These are phyloP conservation scores for Phyllachora maydis DNA, from an alignment of 2,329 filamentous ascomycete species.

Conservation along the genomic window DNA sequence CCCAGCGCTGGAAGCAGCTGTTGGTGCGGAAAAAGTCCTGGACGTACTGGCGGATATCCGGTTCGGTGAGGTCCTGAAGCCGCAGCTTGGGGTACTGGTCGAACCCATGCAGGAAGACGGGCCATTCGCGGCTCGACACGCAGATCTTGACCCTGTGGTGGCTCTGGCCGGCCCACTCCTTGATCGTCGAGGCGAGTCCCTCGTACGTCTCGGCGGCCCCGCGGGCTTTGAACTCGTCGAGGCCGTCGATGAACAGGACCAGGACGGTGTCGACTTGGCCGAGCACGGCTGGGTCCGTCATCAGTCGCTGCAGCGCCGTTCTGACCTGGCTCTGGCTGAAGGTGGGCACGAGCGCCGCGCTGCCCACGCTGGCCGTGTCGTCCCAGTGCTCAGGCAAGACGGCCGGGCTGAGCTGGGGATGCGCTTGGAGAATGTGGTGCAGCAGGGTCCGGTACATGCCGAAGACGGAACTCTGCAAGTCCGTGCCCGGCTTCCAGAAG, in stretches of 20 bases:
- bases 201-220: not conserved
- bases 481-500: not conserved
- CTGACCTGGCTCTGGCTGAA: too few relatives aligned
- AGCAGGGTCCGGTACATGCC: not conserved
- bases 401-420: not conserved
- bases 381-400: not conserved
- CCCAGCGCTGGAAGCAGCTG: too few relatives aligned
- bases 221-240: constrained; percentile 1
- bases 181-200: not conserved
- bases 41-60: not conserved
- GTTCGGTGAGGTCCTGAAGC: not conserved
- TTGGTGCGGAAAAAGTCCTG: not conserved
- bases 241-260: constrained; percentile 1
- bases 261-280: too few relatives aligned
- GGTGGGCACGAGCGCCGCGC: too few relatives aligned
- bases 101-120: not conserved
- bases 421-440: not conserved
- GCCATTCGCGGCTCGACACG: constrained; percentile 1
- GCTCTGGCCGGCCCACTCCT: not conserved
- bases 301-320: too few relatives aligned
- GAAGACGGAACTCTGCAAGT: not conserved
- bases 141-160: not conserved
- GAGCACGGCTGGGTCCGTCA: too few relatives aligned
- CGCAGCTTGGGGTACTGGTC: not conserved
- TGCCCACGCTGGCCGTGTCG: too few relatives aligned